phyloP scores from a whole-genome alignment of 1,284 basidiomycete genomes.

The Apiotrichum brassicae region DNA sequence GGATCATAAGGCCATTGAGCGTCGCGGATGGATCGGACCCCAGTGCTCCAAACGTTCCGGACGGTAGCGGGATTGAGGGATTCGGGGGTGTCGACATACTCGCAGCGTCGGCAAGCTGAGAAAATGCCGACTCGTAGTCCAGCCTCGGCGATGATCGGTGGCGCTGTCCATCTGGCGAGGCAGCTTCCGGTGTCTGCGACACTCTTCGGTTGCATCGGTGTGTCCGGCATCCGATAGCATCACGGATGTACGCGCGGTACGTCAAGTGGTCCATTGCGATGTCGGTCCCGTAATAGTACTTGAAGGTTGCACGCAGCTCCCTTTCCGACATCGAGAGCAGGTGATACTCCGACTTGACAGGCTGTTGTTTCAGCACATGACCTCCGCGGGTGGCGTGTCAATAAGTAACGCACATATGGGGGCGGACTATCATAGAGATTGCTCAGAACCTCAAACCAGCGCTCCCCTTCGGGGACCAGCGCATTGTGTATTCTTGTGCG shows the following conservation, averaged over 20 bases:
- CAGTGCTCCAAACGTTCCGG: neutral
- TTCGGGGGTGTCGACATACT: neutral
- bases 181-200: neutral
- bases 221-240: neutral
- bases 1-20: neutral
- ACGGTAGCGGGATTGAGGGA: neutral
- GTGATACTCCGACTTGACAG: neutral
- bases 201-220: neutral
- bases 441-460: neutral
- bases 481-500: neutral
- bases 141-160: neutral
- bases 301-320: neutral
- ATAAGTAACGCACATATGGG: neutral
- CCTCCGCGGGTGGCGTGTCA: no score
- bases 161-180: neutral
- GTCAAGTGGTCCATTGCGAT: slow-evolving; percentile 1
- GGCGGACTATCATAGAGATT: neutral
- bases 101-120: neutral
- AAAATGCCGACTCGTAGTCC: neutral
- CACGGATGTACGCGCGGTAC: neutral
- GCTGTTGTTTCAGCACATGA: neutral
- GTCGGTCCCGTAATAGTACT: neutral
- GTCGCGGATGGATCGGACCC: neutral
- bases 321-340: neutral
- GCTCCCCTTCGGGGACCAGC: neutral